Base-by-base conservation (phyloP, 106 monocot genomes). In the Dendrobium nobile region DNA sequence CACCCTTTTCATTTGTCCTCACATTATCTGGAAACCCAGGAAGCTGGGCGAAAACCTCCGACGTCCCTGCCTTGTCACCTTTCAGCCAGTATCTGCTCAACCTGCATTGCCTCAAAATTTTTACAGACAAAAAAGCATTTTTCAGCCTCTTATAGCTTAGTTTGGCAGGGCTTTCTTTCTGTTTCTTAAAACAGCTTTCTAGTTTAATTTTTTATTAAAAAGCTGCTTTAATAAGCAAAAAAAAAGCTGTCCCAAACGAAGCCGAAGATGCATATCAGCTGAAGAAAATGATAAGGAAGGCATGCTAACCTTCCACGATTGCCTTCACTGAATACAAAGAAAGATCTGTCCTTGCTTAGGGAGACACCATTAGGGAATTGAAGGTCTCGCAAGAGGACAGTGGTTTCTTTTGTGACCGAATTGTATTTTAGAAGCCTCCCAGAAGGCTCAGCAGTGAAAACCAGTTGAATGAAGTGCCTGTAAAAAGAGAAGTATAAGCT, bases 11-110 rank as follows among this genome's bases (percentile, higher is more conserved):
- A 31, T 93, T 90, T 0, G 88, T 85, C 59, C 92, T 90, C 70
- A 93, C 90, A 43, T 93, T 93, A 72, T 93, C 92, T 4, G 92
- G 92, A 54, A 85, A 72, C 1, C 92, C 92, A 6, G 90, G 92
- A 33, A 93, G 58, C 33, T 77, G 15, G 13, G 83, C 90, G 5
- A 93, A 83, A 2, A 61, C 40, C 44, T 93, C 92, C 4, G 83
- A 83, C 10, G 82, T 86, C 47, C 92, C 90, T 0, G 83, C 86
- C 79, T 88, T 90, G 10, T 88, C 85, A 9, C 92, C 90, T 72
- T 88, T 88, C 78, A 93, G 61, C 92, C 92, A 93, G 58, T 90
- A 88, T 77, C 83, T 84, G 26, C 77, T 79, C 81, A 93, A 58
- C 79, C 87, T 90, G 59, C 44, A 78, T 24, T 18, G 31, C 28